Evolutionary conservation across 192 early-diverging fungal genomes (phyloP).

Genomic region (Coemansia sp.): DNA sequence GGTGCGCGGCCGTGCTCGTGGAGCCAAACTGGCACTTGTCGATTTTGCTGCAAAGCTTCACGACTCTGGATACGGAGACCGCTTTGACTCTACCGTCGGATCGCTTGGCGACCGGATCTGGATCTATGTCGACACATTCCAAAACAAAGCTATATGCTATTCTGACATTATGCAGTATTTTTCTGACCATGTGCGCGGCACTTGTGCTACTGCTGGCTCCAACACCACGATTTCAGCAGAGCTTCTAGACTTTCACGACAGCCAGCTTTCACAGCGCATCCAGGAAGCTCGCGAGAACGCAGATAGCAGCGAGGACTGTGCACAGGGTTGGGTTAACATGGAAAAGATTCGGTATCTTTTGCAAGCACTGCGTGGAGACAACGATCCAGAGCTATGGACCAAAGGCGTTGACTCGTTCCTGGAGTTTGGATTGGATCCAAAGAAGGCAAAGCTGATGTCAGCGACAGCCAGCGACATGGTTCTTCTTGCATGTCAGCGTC

Average conservation of each 20-base stretch:
- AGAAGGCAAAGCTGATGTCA: conserved; percentile 23
- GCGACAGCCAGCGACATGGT: conserved; percentile 41
- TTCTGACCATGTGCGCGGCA: conserved; percentile 13
- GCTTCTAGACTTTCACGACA: conserved; percentile 13
- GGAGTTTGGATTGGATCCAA: conserved; percentile 28
- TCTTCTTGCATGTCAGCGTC: conserved; percentile 41
- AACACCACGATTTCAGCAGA: background rate
- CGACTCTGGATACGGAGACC: conserved; percentile 3
- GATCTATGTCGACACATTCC: conserved; percentile 36
- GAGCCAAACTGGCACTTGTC: conserved; percentile 34
- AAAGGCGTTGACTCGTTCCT: conserved; percentile 22
- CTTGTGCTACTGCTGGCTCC: background rate
- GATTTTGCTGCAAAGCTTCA: conserved; percentile 20
- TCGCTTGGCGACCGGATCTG: conserved; percentile 30
- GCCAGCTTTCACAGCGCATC: conserved; percentile 17
- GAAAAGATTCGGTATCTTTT: conserved; percentile 48
- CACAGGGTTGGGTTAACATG: conserved; percentile 41
- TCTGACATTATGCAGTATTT: conserved; percentile 45
- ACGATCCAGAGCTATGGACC: conserved; percentile 19
- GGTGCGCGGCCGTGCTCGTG: conserved; percentile 30
- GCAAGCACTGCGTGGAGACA: conserved; percentile 33
- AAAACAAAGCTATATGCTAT: conserved; percentile 51
- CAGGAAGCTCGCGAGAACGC: conserved; percentile 9
- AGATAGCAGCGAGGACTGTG: conserved; percentile 12
- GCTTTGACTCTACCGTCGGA: background rate